phyloP scores from a whole-genome alignment of 352 stramenopile genomes.

The Discostella stelligera region DNA sequence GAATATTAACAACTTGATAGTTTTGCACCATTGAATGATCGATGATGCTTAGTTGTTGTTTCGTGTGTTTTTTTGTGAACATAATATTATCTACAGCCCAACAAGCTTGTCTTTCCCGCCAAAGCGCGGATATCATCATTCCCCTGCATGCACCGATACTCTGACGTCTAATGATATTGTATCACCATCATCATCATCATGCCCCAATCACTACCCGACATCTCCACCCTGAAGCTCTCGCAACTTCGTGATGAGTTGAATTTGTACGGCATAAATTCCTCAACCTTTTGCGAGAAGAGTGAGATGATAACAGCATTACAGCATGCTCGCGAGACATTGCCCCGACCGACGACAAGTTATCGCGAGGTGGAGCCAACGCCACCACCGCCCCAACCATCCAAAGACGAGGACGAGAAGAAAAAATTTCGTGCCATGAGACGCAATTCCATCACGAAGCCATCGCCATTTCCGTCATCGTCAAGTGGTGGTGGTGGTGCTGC shows the following conservation, averaged over 20 bases:
- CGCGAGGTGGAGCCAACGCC: slow-evolving; percentile 15
- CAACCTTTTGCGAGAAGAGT: slow-evolving; percentile 40
- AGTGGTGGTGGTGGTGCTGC: neutral
- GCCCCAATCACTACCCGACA: slow-evolving; percentile 28
- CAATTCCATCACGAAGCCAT: neutral
- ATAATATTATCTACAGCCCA: too few species aligned
- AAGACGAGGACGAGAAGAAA: slow-evolving; percentile 11
- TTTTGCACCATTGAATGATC: neutral
- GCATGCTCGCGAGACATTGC: slow-evolving; percentile 31
- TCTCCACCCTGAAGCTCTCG: slow-evolving; percentile 45
- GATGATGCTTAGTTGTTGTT: too few species aligned
- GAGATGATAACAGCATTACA: slow-evolving; percentile 39
- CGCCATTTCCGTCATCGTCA: neutral
- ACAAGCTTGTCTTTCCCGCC: too few species aligned
- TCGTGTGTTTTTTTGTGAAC: too few species aligned
- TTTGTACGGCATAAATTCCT: slow-evolving; percentile 44
- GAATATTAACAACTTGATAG: slow-evolving; percentile 12
- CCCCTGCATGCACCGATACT: too few species aligned
- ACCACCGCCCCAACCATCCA: neutral
- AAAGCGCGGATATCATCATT: neutral
- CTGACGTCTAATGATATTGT: too few species aligned
- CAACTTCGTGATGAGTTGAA: slow-evolving; percentile 43
- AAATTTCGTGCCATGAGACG: neutral
- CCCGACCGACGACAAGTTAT: slow-evolving; percentile 39
- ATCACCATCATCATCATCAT: neutral